These are phyloP conservation scores for Cutaneotrichosporon daszewskae DNA, from an alignment of 1,284 basidiomycete genomes.

Conservation along the genomic window DNA sequence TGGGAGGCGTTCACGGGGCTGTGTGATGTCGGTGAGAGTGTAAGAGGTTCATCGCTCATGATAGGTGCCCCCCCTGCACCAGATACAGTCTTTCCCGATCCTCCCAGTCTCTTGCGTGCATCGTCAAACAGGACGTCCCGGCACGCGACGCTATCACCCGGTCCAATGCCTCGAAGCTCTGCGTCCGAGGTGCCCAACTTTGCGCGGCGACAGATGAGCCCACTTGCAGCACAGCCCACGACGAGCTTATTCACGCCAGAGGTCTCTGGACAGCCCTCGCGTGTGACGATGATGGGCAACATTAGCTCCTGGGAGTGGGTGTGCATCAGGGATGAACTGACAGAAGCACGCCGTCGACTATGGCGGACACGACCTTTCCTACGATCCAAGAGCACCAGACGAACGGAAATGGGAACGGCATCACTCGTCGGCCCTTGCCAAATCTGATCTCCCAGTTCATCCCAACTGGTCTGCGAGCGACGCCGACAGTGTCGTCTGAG, in stretches of 20 bases:
- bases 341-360: constrained; percentile 29
- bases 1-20: constrained; percentile 93
- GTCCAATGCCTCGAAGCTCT: constrained; percentile 42
- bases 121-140: constrained; percentile 31
- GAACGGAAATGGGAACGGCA: constrained; percentile 3
- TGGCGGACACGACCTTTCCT: constrained; percentile 37
- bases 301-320: constrained; percentile 35
- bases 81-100: constrained; percentile 29
- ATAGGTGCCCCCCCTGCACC: constrained; percentile 26
- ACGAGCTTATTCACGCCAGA: constrained; percentile 72
- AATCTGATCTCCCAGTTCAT: constrained; percentile 28
- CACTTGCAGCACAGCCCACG: constrained; percentile 37
- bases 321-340: background rate
- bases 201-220: constrained; percentile 51
- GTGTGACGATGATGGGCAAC: constrained; percentile 32
- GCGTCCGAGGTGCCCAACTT: constrained; percentile 49
- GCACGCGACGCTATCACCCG: constrained; percentile 54
- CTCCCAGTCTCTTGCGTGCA: constrained; percentile 22
- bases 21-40: constrained; percentile 69
- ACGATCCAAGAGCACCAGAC: constrained; percentile 18
- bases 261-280: constrained; percentile 17
- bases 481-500: constrained; percentile 18
- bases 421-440: constrained; percentile 31
- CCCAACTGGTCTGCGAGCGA: constrained; percentile 21
- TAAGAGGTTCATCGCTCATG: background rate